Percentiles rank a stretch among this genome's conserved stretches.
Evolutionary conservation across 1,139 yeast species (phyloP).

Genomic region (Yamadazyma trypodendri): DNA sequence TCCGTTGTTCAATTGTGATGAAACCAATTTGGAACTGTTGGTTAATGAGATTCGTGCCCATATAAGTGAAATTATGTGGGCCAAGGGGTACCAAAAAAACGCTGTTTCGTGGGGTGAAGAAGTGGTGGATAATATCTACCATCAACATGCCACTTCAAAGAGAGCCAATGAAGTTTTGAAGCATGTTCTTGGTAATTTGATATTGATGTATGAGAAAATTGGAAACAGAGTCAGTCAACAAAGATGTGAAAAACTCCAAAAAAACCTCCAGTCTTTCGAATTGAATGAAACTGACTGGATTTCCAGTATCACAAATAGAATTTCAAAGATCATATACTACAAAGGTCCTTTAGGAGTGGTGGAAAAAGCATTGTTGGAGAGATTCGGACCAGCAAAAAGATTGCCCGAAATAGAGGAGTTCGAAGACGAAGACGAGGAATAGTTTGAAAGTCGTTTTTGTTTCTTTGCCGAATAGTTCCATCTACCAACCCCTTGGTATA

Average conservation of each 20-base stretch:
- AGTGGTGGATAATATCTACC: slow-evolving; percentile 38
- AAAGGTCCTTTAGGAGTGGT: slow-evolving; percentile 46
- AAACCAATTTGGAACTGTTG: slow-evolving; percentile 27
- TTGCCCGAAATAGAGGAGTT: slow-evolving; percentile 42
- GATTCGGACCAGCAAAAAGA: slow-evolving; percentile 36
- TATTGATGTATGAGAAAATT: slow-evolving; percentile 30
- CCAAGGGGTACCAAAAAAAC: slow-evolving; percentile 47
- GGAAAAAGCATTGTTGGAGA: slow-evolving; percentile 39
- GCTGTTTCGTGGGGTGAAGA: slow-evolving; percentile 69
- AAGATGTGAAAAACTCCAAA: slow-evolving; percentile 29
- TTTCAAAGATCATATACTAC: slow-evolving; percentile 40
- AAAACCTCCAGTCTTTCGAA: slow-evolving; percentile 22
- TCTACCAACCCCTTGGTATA: no score
- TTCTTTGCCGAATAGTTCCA: background rate
- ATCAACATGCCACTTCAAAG: slow-evolving; percentile 28
- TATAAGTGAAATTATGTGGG: slow-evolving; percentile 67
- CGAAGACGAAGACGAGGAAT: slow-evolving; percentile 43
- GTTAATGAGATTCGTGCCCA: slow-evolving; percentile 51
- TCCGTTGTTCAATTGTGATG: slow-evolving; percentile 40
- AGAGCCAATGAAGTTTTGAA: slow-evolving; percentile 31
- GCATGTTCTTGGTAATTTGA: slow-evolving; percentile 31
- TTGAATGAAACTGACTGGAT: slow-evolving; percentile 31
- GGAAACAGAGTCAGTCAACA: slow-evolving; percentile 24
- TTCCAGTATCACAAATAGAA: slow-evolving; percentile 31
- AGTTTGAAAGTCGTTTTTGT: slow-evolving; percentile 2